These are phyloP conservation scores for Ascochyta koolunga DNA, from an alignment of 2,329 filamentous ascomycete genomes.

Conservation along the genomic window DNA sequence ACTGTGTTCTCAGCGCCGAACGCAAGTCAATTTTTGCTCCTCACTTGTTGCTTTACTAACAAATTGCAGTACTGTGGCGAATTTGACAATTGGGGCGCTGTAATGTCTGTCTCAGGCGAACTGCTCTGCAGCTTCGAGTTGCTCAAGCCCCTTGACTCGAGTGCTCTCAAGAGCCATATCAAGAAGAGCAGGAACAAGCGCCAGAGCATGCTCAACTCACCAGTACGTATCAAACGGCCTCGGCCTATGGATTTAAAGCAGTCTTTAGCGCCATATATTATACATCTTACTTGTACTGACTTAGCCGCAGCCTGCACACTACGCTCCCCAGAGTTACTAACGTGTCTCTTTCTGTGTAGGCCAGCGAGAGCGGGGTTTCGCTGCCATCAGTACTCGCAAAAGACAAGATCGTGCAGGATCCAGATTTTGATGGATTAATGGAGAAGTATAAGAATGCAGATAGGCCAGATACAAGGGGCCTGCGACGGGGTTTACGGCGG, in stretches of 20 bases:
- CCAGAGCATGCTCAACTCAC: constrained; percentile 94
- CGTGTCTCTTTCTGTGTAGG: constrained; percentile 28
- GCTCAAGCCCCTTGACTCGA: constrained; percentile 93
- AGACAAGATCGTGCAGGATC: background rate
- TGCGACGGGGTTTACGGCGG: constrained; percentile 2
- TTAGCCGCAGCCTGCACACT: constrained; percentile 53
- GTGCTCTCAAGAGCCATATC: constrained; percentile 95
- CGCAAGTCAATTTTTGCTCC: constrained; percentile 63
- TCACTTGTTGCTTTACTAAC: constrained; percentile 21
- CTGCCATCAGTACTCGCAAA: constrained; percentile 22
- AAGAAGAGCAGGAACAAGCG: constrained; percentile 97
- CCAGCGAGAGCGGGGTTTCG: constrained; percentile 20
- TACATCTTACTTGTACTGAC: constrained; percentile 41
- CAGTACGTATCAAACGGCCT: constrained; percentile 66
- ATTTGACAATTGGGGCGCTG: constrained; percentile 98
- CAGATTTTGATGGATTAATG: constrained; percentile 1
- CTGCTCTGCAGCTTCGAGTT: constrained; percentile 96
- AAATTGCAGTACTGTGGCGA: constrained; percentile 87
- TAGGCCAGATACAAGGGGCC: background rate
- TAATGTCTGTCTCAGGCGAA: constrained; percentile 96
- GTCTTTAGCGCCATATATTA: constrained; percentile 33
- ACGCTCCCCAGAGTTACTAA: constrained; percentile 60
- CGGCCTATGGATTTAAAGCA: constrained; percentile 13
- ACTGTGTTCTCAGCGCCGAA: constrained; percentile 98
- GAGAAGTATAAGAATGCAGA: constrained; percentile 14